Percentiles rank a stretch among this genome's conserved stretches.
Evolutionary conservation across 2,329 filamentous ascomycete genomes (phyloP).

Genomic region (Fonsecaea nubica): DNA sequence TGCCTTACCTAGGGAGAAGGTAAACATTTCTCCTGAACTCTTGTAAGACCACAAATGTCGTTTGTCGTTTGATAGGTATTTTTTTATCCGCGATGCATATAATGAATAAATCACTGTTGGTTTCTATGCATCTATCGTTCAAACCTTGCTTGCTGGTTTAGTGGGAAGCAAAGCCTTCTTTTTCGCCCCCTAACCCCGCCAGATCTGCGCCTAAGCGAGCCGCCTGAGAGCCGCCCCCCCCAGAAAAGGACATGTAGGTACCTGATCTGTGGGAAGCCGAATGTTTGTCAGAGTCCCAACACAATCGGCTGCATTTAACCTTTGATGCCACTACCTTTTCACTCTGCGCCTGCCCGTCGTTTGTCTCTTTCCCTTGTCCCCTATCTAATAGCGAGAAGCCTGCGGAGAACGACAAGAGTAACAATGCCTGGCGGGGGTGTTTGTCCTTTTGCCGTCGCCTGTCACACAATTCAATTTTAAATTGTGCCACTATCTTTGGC

Average conservation of each 20-base stretch:
- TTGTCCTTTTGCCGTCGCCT: not conserved
- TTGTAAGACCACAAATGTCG: not conserved
- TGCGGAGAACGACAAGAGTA: not conserved
- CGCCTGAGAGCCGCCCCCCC: not conserved
- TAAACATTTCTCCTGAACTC: not conserved
- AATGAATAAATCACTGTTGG: not conserved
- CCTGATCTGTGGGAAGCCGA: not conserved
- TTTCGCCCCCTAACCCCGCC: conserved; percentile 3
- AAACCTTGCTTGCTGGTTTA: conserved; percentile 1
- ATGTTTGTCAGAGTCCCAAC: not conserved
- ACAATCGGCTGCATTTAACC: not conserved
- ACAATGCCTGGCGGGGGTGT: not conserved
- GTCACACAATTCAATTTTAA: conserved; percentile 6
- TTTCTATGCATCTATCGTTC: not conserved
- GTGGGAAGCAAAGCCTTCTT: not conserved
- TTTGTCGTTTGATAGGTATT: not conserved
- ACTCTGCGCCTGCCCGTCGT: not conserved
- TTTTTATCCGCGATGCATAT: not conserved
- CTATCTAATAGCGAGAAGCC: not conserved
- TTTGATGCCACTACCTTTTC: conserved; percentile 1
- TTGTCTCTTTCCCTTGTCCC: not conserved
- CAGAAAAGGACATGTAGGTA: not conserved
- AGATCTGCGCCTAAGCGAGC: conserved; percentile 9
- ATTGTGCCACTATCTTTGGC: conserved; percentile 7
- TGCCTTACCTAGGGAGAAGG: no score